These are phyloP conservation scores for Saccharomyces pastorianus DNA, from an alignment of 1,139 yeast genomes.

Conservation along the genomic window DNA sequence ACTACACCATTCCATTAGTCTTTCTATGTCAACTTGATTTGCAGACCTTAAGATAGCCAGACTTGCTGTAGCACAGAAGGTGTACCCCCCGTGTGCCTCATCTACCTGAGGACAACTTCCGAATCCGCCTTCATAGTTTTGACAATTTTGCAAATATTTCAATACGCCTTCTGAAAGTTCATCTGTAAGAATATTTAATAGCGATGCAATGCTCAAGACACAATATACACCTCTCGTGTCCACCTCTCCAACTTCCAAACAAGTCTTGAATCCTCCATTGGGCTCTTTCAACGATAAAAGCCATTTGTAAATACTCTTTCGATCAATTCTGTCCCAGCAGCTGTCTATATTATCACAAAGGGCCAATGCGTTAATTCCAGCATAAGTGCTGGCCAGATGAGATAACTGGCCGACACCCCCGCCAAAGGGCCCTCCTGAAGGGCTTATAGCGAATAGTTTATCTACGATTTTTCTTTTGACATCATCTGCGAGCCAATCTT, in stretches of 20 bases:
- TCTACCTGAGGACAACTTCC: constrained; percentile 63
- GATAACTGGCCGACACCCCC: constrained; percentile 80
- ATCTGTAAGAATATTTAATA: constrained; percentile 55
- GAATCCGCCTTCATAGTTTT: constrained; percentile 93
- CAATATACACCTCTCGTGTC: constrained; percentile 88
- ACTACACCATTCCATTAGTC: constrained; percentile 55
- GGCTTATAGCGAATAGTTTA: constrained; percentile 18
- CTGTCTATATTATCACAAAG: constrained; percentile 41
- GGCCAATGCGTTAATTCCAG: constrained; percentile 59
- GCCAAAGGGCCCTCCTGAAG: constrained; percentile 59
- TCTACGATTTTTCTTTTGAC: constrained; percentile 17
- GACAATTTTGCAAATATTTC: constrained; percentile 64
- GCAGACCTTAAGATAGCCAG: constrained; percentile 35
- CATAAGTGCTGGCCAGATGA: constrained; percentile 82
- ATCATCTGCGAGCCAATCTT: constrained; percentile 20
- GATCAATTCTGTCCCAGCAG: constrained; percentile 39
- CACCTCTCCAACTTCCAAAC: constrained; percentile 51
- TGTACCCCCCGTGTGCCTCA: constrained; percentile 97
- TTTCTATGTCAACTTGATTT: constrained; percentile 36
- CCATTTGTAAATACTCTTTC: constrained; percentile 53
- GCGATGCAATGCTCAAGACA: constrained; percentile 64
- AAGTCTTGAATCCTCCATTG: constrained; percentile 49
- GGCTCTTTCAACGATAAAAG: constrained; percentile 50
- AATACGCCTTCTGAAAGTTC: constrained; percentile 49
- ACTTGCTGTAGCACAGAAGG: constrained; percentile 82